These are phyloP conservation scores for Kluyveromyces sp. DNA, from an alignment of 1,139 yeast species.

Conservation along the genomic window DNA sequence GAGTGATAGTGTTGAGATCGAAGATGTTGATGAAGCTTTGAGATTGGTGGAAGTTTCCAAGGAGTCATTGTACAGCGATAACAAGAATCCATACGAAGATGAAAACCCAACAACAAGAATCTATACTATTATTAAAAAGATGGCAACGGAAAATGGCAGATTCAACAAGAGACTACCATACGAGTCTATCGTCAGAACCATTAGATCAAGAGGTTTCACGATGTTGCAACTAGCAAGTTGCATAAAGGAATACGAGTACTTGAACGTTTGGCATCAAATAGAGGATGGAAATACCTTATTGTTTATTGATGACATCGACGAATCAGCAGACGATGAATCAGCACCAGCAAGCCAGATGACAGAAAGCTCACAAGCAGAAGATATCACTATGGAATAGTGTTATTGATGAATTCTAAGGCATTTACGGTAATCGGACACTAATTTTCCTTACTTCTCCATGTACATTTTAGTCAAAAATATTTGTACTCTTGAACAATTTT, in stretches of 20 bases:
- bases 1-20: constrained; percentile 57
- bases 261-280: constrained; percentile 70
- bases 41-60: constrained; percentile 81
- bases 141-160: constrained; percentile 31
- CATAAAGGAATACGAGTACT: constrained; percentile 61
- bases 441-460: too few relatives aligned
- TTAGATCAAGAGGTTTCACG: constrained; percentile 77
- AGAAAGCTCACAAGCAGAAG: constrained; percentile 7
- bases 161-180: constrained; percentile 43
- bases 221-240: constrained; percentile 70
- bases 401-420: too few relatives aligned
- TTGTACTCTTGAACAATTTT: too few relatives aligned
- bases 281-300: constrained; percentile 51
- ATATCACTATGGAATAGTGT: constrained; percentile 14
- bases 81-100: constrained; percentile 43
- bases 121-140: constrained; percentile 39
- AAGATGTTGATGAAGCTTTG: constrained; percentile 93
- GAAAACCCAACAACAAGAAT: constrained; percentile 54
- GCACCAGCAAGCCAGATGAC: not conserved
- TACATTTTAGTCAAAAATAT: too few relatives aligned
- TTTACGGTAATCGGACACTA: too few relatives aligned
- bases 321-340: constrained; percentile 13
- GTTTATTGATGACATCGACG: constrained; percentile 34
- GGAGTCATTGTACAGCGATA: constrained; percentile 60
- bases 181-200: constrained; percentile 56